Evolutionary conservation across 2,329 filamentous ascomycete genomes (phyloP).

Genomic region (Colletotrichum plurivorum): DNA sequence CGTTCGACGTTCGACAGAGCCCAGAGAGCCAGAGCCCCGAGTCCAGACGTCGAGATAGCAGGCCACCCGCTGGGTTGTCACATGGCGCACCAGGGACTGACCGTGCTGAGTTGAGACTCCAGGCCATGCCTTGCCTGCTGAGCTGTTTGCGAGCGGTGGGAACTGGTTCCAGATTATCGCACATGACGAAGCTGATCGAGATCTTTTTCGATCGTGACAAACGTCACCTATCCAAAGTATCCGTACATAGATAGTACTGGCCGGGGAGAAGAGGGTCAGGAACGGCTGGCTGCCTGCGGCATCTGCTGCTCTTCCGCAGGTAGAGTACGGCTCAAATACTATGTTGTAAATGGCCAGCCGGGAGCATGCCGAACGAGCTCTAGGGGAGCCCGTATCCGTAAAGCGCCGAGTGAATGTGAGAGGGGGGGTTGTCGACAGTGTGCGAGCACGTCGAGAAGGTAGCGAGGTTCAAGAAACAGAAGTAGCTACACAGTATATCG

Average conservation of each 20-base stretch:
- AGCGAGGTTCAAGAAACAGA: background rate
- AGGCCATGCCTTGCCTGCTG: conserved; percentile 12
- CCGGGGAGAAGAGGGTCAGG: background rate
- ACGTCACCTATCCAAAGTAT: conserved; percentile 1
- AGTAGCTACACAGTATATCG: conserved; percentile 17
- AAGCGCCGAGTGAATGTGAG: background rate
- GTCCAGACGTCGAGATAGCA: background rate
- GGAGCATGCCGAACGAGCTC: conserved; percentile 5
- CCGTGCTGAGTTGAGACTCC: conserved; percentile 16
- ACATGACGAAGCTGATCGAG: conserved; percentile 27
- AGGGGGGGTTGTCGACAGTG: background rate
- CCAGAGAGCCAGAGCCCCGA: conserved; percentile 13
- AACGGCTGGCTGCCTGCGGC: conserved; percentile 7
- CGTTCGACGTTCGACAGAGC: background rate
- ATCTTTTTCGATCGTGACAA: conserved; percentile 12
- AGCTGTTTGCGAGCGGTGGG: conserved; percentile 20
- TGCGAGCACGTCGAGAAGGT: background rate
- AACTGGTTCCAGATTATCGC: conserved; percentile 26
- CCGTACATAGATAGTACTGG: background rate
- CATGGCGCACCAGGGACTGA: conserved; percentile 32
- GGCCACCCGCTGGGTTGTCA: conserved; percentile 27
- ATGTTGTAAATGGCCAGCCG: conserved; percentile 5
- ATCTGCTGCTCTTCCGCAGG: conserved; percentile 9
- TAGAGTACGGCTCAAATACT: background rate
- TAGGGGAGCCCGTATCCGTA: background rate